These are phyloP conservation scores for Nemophila menziesii DNA, from an alignment of 257 asterid genomes.

Conservation along the genomic window DNA sequence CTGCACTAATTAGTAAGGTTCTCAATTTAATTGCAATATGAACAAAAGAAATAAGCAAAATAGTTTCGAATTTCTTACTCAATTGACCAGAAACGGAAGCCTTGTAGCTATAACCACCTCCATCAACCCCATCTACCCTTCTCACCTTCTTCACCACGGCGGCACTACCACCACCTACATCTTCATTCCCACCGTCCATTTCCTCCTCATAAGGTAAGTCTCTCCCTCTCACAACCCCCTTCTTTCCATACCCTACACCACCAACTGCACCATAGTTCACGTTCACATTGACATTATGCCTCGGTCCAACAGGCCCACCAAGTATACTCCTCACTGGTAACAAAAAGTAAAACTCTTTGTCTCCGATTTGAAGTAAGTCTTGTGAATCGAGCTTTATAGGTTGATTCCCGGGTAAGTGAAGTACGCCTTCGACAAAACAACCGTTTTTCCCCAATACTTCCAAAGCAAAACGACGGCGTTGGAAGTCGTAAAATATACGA, in stretches of 20 bases:
- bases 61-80: constrained; percentile 29
- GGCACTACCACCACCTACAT: constrained; percentile 45
- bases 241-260: constrained; percentile 33
- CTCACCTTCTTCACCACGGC: too few species aligned
- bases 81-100: constrained; percentile 40
- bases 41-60: not conserved
- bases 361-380: constrained; percentile 87
- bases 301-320: constrained; percentile 80
- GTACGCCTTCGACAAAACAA: constrained; percentile 88
- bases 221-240: constrained; percentile 47
- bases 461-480: constrained; percentile 93
- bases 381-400: constrained; percentile 94
- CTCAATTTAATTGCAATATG: too few species aligned
- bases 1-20: too few species aligned
- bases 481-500: constrained; percentile 91
- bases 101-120: constrained; percentile 41
- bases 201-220: constrained; percentile 58
- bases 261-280: constrained; percentile 13
- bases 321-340: constrained; percentile 78
- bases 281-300: constrained; percentile 69
- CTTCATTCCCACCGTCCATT: constrained; percentile 53
- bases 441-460: constrained; percentile 94
- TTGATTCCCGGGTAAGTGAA: constrained; percentile 67
- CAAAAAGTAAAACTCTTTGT: constrained; percentile 78
- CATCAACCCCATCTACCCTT: constrained; percentile 53